Evolutionary conservation across 176 grass and related monocot species (phyloP), one percentile per base, ranked within the genome.

Genomic region (Oryza officinalis): DNA sequence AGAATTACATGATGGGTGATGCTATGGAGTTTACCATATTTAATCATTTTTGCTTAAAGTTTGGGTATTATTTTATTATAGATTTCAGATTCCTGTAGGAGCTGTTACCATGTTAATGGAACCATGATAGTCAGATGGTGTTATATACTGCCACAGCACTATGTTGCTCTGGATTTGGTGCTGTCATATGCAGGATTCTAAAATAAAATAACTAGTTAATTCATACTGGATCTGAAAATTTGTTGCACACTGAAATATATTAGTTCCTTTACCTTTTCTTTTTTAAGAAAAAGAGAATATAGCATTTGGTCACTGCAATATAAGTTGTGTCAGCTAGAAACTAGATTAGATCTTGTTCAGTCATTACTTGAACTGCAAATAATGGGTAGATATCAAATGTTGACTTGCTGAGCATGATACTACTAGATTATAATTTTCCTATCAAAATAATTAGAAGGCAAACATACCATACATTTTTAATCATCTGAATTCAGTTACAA

Each of bases 111-210:
- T 59, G 54, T 59, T 25, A 61, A 65, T 41, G 57, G 64, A 44
- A 81, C 27, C 9, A 78, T 83, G 18, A 31, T 74, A 40, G 12
- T 77, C 54, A n/a, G 54, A 60, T 20, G 14, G 7, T 77, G 49
- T 40, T 27, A 22, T 81, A 47, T 67, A 30, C 59, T 77, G 5
- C 59, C 15, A 50, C 30, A 52, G 59, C 64, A 65, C 35, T 47
- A 66, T 66, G 61, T 78, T 83, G n/a, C 49, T 81, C 50, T 49
- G 43, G 27, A 31, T 46, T 15, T 77, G 28, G 43, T 65, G 31
- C 65, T 52, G 12, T 67, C 31, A 37, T 72, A 65, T 80, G 68
- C 54, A 27, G 52, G 67, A 14, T 72, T 71, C 68, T 38, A 57
- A 80, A 80, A 41, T 28, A 28, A 71, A 17, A 61, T 27, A 64